Conservation (phyloP, 1,284 basidiomycete genomes). For the Puccinia polysora region DNA sequence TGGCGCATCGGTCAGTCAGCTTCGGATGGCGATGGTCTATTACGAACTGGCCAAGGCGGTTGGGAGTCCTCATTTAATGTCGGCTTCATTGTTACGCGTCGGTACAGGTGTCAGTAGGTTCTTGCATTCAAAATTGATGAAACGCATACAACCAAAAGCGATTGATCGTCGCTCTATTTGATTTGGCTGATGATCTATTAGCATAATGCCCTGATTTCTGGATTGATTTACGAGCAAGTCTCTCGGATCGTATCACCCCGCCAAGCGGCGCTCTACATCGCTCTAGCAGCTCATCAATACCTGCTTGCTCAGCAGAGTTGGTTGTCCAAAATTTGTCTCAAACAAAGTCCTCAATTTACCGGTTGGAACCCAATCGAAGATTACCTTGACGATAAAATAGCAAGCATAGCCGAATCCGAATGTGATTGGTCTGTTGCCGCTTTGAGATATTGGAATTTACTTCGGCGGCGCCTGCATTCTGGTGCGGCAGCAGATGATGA, state of each 20-base stretch:
- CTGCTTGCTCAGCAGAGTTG: conserved; percentile 7
- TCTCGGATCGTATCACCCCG: conserved; percentile 4
- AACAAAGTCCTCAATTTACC: neutral
- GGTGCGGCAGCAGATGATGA: conserved; percentile 5
- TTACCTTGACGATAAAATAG: conserved; percentile 20
- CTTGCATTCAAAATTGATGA: neutral
- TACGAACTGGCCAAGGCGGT: conserved; percentile 30
- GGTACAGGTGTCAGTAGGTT: conserved; percentile 27
- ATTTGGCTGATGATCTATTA: neutral
- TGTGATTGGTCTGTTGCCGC: neutral
- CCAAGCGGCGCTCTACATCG: conserved; percentile 1
- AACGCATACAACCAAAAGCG: too few relatives aligned
- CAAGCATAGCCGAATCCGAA: neutral
- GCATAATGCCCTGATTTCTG: conserved; percentile 29
- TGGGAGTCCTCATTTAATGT: conserved; percentile 14
- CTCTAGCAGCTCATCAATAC: conserved; percentile 26
- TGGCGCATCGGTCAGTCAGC: neutral
- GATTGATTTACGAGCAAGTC: conserved; percentile 33
- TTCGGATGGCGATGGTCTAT: conserved; percentile 29
- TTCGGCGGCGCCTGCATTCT: conserved; percentile 5
- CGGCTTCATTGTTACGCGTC: conserved; percentile 6
- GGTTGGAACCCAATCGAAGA: conserved; percentile 18
- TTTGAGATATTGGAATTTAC: conserved; percentile 14
- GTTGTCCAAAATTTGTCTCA: conserved; percentile 10
- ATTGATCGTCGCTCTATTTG: neutral